A percentile compares a stretch with the other conserved stretches of the same genome.
phyloP scores from a whole-genome alignment of 371 early-diverging fungal genomes.

The Lichtheimia hyalospora region DNA sequence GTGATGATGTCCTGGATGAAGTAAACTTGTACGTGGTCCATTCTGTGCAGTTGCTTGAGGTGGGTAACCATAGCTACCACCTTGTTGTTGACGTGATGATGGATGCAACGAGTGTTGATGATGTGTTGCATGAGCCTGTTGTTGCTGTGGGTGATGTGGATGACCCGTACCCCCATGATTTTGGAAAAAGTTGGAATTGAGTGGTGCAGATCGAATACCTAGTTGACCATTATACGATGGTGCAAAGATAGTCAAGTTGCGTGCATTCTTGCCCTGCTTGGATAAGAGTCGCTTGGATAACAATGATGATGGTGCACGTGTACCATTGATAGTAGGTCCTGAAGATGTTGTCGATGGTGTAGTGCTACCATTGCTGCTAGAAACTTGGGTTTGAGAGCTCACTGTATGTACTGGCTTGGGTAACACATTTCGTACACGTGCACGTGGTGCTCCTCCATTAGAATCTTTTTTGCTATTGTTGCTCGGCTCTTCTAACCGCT shows the following conservation, averaged over 20 bases:
- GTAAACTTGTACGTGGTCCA: conserved; percentile 3
- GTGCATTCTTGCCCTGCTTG: conserved; percentile 48
- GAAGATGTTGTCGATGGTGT: conserved; percentile 11
- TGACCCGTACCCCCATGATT: conserved; percentile 9
- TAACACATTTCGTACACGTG: conserved; percentile 14
- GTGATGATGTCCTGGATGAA: conserved; percentile 16
- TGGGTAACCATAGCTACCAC: conserved; percentile 20
- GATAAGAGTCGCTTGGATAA: conserved; percentile 30
- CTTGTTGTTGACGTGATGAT: conserved; percentile 3
- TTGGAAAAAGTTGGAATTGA: conserved; percentile 50
- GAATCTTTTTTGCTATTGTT: conserved; percentile 1
- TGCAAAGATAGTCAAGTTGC: conserved; percentile 57
- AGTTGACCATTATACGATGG: conserved; percentile 58
- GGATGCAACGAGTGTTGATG: conserved; percentile 9
- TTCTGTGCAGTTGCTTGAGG: conserved; percentile 8
- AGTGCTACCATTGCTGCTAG: background rate
- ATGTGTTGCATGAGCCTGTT: conserved; percentile 5
- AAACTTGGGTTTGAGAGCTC: conserved; percentile 26
- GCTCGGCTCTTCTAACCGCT: conserved; percentile 7
- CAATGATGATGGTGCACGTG: conserved; percentile 18
- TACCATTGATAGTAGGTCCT: background rate
- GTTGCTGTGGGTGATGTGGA: conserved; percentile 13
- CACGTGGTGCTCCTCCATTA: background rate
- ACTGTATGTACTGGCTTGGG: conserved; percentile 43
- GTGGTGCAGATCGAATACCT: conserved; percentile 54